Conservation (phyloP, 805 yeast genomes). For the Ogataea allantospora region DNA sequence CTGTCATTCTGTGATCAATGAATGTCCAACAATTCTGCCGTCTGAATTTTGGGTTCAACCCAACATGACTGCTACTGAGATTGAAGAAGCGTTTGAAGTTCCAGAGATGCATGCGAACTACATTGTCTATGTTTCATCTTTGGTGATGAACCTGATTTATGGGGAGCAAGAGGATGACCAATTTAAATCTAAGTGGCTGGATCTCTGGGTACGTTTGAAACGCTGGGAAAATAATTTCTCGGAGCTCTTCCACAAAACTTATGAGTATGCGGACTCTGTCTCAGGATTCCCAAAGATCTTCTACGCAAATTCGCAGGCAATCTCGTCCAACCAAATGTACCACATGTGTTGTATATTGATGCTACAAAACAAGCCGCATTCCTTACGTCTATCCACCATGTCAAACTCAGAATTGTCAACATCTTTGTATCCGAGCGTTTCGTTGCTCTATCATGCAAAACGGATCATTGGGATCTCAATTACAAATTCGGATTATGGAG, state of each 20-base stretch:
- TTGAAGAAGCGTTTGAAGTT: conserved; percentile 24
- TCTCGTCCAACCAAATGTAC: conserved; percentile 40
- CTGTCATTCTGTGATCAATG: conserved; percentile 39
- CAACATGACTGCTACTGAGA: conserved; percentile 25
- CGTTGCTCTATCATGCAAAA: conserved; percentile 37
- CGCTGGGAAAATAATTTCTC: conserved; percentile 33
- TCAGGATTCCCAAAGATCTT: conserved; percentile 39
- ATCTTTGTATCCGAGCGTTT: conserved; percentile 15
- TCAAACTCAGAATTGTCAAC: conserved; percentile 9
- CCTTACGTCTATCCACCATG: conserved; percentile 26
- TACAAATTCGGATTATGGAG: conserved; percentile 31
- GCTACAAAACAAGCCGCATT: conserved; percentile 41
- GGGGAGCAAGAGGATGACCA: conserved; percentile 26
- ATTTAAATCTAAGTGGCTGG: conserved; percentile 37
- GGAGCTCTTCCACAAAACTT: conserved; percentile 34
- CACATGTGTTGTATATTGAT: conserved; percentile 42
- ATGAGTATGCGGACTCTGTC: conserved; percentile 29
- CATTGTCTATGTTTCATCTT: conserved; percentile 37
- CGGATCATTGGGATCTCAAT: conserved; percentile 37
- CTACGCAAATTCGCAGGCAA: conserved; percentile 40
- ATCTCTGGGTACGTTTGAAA: conserved; percentile 36
- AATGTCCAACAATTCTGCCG: conserved; percentile 36
- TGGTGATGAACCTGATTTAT: conserved; percentile 36
- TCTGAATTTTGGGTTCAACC: conserved; percentile 36
- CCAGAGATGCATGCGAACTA: conserved; percentile 38